phyloP scores from a whole-genome alignment of 106 monocot species.

The Apostasia shenzhenica region DNA sequence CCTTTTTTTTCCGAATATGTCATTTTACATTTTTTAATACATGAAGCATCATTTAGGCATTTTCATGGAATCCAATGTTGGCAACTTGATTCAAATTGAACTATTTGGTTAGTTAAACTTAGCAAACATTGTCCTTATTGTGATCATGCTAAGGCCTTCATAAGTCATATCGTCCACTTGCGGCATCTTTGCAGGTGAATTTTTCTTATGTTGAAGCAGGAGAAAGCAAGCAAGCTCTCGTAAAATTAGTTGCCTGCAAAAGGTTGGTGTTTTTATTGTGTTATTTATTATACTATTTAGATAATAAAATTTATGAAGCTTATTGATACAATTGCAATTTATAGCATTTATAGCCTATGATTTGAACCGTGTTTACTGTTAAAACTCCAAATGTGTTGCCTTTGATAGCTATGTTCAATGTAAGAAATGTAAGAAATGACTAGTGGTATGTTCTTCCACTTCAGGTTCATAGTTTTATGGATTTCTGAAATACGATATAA shows the following conservation, averaged over 20 bases:
- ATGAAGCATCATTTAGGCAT: too few species aligned
- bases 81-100: neutral
- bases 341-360: too few species aligned
- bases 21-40: too few species aligned
- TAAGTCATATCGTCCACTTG: neutral
- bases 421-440: neutral
- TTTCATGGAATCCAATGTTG: too few species aligned
- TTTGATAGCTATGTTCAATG: neutral
- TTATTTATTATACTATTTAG: neutral
- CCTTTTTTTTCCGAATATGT: too few species aligned
- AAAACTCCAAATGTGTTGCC: too few species aligned
- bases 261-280: conserved; percentile 37
- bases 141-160: neutral
- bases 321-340: too few species aligned
- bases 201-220: conserved; percentile 90
- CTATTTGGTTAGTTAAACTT: neutral
- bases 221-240: conserved; percentile 93
- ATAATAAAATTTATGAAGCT: too few species aligned
- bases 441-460: neutral
- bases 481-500: neutral
- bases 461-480: neutral
- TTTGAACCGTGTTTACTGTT: too few species aligned
- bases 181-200: conserved; percentile 58
- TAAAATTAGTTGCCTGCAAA: conserved; percentile 90
- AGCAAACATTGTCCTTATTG: neutral